These are phyloP conservation scores for Flaveria trinervia DNA, from an alignment of 129 eudicot species.

Conservation along the genomic window DNA sequence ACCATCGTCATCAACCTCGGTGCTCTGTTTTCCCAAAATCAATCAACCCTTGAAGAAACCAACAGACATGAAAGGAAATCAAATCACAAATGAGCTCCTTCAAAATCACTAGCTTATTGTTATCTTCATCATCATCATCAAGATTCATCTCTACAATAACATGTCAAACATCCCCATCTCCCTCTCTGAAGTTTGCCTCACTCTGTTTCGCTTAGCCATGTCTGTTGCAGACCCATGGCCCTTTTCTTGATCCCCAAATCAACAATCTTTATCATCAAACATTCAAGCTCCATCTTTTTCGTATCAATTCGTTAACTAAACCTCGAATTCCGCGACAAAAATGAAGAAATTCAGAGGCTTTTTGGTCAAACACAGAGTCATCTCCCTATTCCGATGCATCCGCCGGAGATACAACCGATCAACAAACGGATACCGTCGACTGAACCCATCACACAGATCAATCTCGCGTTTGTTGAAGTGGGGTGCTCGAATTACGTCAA, in stretches of 20 bases:
- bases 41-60: neutral
- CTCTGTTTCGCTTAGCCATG: slow-evolving; percentile 61
- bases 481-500: slow-evolving; percentile 48
- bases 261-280: neutral
- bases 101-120: neutral
- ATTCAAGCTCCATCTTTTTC: neutral
- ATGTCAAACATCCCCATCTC: slow-evolving; percentile 70
- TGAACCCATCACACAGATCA: slow-evolving; percentile 29
- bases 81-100: neutral
- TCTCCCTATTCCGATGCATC: slow-evolving; percentile 45
- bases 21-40: slow-evolving; percentile 22
- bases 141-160: neutral
- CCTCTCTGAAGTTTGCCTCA: slow-evolving; percentile 66
- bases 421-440: slow-evolving; percentile 26
- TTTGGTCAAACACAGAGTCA: slow-evolving; percentile 53
- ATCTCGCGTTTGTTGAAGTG: slow-evolving; percentile 40
- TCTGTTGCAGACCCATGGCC: slow-evolving; percentile 86
- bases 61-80: slow-evolving; percentile 10
- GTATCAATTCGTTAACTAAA: neutral
- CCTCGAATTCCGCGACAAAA: neutral
- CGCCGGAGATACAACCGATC: slow-evolving; percentile 35
- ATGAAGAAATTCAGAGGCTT: slow-evolving; percentile 66
- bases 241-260: slow-evolving; percentile 41
- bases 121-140: too few species aligned
- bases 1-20: slow-evolving; percentile 24